Evolutionary conservation across 2,329 filamentous ascomycete species (phyloP), one percentile per base, ranked within the genome.

Genomic region (Aspergillus tamarii): DNA sequence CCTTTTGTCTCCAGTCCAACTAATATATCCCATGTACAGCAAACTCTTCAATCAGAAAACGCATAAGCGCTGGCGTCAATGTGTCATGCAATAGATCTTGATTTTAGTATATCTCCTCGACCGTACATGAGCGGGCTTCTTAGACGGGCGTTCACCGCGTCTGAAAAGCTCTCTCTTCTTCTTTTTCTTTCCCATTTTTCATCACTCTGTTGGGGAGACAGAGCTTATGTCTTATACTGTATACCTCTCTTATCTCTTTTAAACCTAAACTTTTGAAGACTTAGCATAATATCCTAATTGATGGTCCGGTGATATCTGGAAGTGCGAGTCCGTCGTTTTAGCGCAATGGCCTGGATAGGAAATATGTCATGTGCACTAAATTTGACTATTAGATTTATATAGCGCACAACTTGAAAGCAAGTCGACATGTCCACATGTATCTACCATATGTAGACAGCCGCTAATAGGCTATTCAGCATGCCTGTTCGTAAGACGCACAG

Each of bases 41-140:
- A 80, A 80, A 81, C 78, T 56, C 75, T 81, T 65, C 78, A 80
- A 64, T 75, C 78, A 36, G 78, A 81, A 70, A 80, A 78, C 71
- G 74, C 78, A 76, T 80, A 73, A 76, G 65, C 65, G 68, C 69
- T 65, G 67, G 69, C 66, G 71, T 73, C 65, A 57, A 69, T 73
- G 66, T 68, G 64, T 71, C 68, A 64, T 70, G 65, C 64, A 65
- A 72, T 76, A 76, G 70, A 75, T 68, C 68, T 70, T 66, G 9
- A 7, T 69, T 70, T 71, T 67, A 68, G 72, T 75, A 70, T 73
- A 73, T 61, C 52, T 60, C 45, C 69, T 70, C 67, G 60, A 64
- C 63, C 64, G 30, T 64, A 63, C 61, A 59, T 60, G 54, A 58
- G 43, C 60, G 54, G 55, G 46, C 68, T 61, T 69, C 57, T 50